Percentiles rank a stretch among this genome's conserved stretches.
Conservation (phyloP, 1,284 basidiomycete genomes). For the Entoloma clypeatum region DNA sequence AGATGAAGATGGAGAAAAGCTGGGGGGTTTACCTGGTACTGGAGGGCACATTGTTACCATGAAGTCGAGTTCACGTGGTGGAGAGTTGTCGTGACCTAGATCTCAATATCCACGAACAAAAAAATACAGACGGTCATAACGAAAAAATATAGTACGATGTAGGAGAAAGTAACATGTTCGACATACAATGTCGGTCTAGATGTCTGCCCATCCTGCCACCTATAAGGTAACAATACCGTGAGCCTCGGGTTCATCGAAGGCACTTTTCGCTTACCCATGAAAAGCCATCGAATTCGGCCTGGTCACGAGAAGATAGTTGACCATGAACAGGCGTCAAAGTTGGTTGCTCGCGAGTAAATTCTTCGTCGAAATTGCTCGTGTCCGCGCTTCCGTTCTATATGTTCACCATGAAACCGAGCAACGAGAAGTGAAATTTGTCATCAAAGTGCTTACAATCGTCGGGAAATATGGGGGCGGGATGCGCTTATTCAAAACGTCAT, state of each 20-base stretch:
- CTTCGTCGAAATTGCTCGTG: constrained; percentile 92
- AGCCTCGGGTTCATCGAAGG: not conserved
- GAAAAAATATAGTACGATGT: constrained; percentile 31
- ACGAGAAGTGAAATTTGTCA: constrained; percentile 12
- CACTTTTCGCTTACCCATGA: constrained; percentile 65
- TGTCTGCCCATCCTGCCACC: constrained; percentile 74
- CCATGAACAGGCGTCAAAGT: constrained; percentile 97
- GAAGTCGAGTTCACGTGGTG: constrained; percentile 29
- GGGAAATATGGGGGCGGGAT: constrained; percentile 98
- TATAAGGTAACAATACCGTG: constrained; percentile 23
- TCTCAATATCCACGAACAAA: constrained; percentile 52
- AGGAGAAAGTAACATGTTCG: constrained; percentile 23
- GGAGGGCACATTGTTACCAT: constrained; percentile 58
- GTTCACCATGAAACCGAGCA: no score
- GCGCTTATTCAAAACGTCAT: constrained; percentile 93
- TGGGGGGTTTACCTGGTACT: constrained; percentile 55
- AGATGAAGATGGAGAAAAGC: constrained; percentile 26
- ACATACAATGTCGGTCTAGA: constrained; percentile 31
- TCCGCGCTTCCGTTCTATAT: constrained; percentile 77
- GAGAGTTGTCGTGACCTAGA: constrained; percentile 22
- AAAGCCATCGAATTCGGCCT: constrained; percentile 95
- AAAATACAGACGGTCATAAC: constrained; percentile 27
- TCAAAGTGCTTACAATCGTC: constrained; percentile 67
- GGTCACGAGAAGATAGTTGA: constrained; percentile 88
- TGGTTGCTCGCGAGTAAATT: constrained; percentile 96